Conservation (phyloP, 768 basidiomycete species). For the Rhodotorula toruloides region DNA sequence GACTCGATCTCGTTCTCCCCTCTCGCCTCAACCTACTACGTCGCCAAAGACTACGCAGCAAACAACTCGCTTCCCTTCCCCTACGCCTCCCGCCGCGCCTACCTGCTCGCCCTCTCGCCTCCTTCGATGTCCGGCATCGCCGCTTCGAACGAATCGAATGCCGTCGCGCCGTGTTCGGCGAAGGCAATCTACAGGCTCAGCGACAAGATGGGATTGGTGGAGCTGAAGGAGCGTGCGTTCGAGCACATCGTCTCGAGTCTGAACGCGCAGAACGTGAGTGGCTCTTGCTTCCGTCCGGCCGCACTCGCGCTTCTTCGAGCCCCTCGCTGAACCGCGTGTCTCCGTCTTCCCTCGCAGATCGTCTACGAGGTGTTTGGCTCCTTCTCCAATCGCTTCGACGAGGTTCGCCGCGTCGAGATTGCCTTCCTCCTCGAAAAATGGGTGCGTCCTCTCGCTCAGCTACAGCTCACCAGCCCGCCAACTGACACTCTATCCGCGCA, state of each 20-base stretch:
- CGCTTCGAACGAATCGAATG: no score
- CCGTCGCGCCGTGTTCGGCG: slow-evolving; percentile 43
- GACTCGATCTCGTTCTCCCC: slow-evolving; percentile 49
- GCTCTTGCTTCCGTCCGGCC: neutral
- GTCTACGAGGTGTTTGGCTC: slow-evolving; percentile 50
- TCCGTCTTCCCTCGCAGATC: slow-evolving; percentile 26
- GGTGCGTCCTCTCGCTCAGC: slow-evolving; percentile 3
- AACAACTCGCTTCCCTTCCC: slow-evolving; percentile 1
- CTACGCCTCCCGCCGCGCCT: slow-evolving; percentile 18
- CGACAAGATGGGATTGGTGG: slow-evolving; percentile 47
- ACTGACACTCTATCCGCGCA: neutral
- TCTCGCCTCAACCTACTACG: slow-evolving; percentile 46
- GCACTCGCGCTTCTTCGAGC: no score
- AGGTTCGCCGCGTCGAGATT: slow-evolving; percentile 47
- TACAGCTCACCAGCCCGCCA: no score
- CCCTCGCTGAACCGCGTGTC: neutral
- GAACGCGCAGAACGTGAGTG: slow-evolving; percentile 45
- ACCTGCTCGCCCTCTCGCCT: slow-evolving; percentile 13
- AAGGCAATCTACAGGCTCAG: slow-evolving; percentile 46
- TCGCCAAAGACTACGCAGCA: slow-evolving; percentile 27
- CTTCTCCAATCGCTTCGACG: slow-evolving; percentile 49
- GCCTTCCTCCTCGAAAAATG: slow-evolving; percentile 40
- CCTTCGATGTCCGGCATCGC: no score
- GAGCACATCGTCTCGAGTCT: slow-evolving; percentile 48
- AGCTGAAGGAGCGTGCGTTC: slow-evolving; percentile 47